Evolutionary conservation across 495 filamentous ascomycete genomes (phyloP), one percentile per base, ranked within the genome.

Genomic region (Aspergillus asperescens): DNA sequence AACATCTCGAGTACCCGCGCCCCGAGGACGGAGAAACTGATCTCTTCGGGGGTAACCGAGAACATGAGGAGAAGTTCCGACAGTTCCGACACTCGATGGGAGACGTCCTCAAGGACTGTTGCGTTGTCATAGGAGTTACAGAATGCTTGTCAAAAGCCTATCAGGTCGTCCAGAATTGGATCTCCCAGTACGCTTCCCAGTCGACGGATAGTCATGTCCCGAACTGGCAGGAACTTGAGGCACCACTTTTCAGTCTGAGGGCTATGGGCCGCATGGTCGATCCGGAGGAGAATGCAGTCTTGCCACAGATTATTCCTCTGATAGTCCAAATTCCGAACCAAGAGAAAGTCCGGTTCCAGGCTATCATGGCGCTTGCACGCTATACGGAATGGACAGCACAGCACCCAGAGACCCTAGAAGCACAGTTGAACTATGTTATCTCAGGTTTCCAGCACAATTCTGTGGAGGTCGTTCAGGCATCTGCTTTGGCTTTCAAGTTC

Each of bases 211-310:
- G 79, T n/a, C 75, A 80, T 51, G 90, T 97, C n/a, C 89, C 90
- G 4, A 84, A 95, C 52, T 99, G 93, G 93, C 93, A 97, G 69
- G 82, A 90, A 60, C 77, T 99, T 8, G 93, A 99, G 67, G 90
- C 94, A 5, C 91, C 93, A 3, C 77, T 99, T 10, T 99, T 99
- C 66, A 88, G 87, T 53, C 82, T 99, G 77, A 81, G 93, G 46
- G 93, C 93, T 0, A 95, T 99, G 90, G 93, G 93, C 7, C 86
- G 90, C 37, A 96, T 96, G 90, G 91, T 99, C 13, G 85, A 91
- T 12, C 80, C 83, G 29, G 85, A 94, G 45, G 93, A 99, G 64
- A 86, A 77, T 55, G 81, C 83, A 20, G 82, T 99, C 48, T 74
- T 99, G 9, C 86, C 88, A 1, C 86, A 92, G 60, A 84, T 97